Evolutionary conservation across 176 grass and related monocot genomes (phyloP), one percentile per base, ranked within the genome.

Genomic region (Musa schizocarpa): DNA sequence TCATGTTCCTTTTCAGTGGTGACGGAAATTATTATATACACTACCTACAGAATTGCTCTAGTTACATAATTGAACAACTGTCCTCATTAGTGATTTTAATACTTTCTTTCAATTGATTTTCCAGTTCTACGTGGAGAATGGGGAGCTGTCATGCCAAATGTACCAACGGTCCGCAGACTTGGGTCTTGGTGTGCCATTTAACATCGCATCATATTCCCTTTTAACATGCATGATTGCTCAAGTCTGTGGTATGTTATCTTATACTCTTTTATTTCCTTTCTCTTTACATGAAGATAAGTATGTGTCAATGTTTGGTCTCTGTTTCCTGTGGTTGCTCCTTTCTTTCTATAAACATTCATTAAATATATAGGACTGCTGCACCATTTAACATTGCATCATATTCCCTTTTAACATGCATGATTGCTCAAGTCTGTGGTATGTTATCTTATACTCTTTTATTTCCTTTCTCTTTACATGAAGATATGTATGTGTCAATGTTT

Each of bases 121-220:
- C 53, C 74, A 96, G 89, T 96, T 92, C 78, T 92, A 86, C n/a
- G 87, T 96, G 16, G 87, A 90, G 65, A 88, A 90, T 24, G 87
- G 85, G 52, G 93, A 96, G 65, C 11, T 96, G 72, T 96, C 89
- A 50, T 96, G 93, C 74, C 93, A 92, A 77, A 96, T 96, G 90
- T 96, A 96, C 76, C 90, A 92, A 72, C 85, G 87, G 14, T 96
- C 93, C 65, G 93, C 93, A 64, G 93, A 96, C 50, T 90, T 96
- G 85, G 93, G 93, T 13, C 85, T 96, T 66, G 92, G 92, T 51
- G 85, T 96, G 63, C 89, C 93, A 85, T 96, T 92, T 79, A 90
- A 92, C 73, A 92, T 92, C 24, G 93, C 87, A 22, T 90, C 90
- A 2, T 92, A 92, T 77, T 90, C 89, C 53, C 90, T 92, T 71